These are phyloP conservation scores for Udeniomyces megalosporus DNA, from an alignment of 768 basidiomycete genomes.

Conservation along the genomic window DNA sequence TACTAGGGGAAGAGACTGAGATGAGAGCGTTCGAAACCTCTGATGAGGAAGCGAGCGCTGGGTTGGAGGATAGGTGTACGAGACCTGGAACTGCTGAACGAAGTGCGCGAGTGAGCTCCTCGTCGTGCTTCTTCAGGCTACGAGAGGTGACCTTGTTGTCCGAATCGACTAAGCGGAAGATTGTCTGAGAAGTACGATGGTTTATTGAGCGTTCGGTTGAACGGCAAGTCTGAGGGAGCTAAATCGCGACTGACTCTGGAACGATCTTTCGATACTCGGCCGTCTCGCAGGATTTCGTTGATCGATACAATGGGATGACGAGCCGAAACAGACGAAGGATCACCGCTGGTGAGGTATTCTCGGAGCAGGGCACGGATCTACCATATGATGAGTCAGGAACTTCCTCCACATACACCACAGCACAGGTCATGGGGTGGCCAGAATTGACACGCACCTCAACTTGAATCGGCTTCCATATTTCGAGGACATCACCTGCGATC, in stretches of 20 bases:
- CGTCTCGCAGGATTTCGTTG: conserved; percentile 74
- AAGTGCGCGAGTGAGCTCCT: conserved; percentile 63
- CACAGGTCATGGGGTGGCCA: too few species aligned
- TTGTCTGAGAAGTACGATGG: conserved; percentile 36
- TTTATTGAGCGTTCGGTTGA: neutral
- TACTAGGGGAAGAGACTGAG: too few species aligned
- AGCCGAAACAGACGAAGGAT: conserved; percentile 56
- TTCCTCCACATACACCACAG: too few species aligned
- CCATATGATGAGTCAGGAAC: neutral
- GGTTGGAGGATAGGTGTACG: conserved; percentile 40
- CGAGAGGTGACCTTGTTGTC: conserved; percentile 57
- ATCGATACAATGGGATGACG: conserved; percentile 83
- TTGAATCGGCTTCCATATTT: conserved; percentile 78
- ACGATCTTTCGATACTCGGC: conserved; percentile 55
- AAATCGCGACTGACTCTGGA: conserved; percentile 43
- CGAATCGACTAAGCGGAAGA: conserved; percentile 85
- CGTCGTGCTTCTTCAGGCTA: conserved; percentile 58
- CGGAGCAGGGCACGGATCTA: conserved; percentile 69
- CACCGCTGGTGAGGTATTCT: conserved; percentile 86
- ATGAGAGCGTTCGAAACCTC: neutral
- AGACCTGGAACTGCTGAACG: conserved; percentile 88
- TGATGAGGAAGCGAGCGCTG: too few species aligned
- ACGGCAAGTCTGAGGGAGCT: neutral
- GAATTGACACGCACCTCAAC: conserved; percentile 46
- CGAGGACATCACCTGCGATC: conserved; percentile 30